Conservation (phyloP, 202 grass and related monocot genomes). For the Thinopyrum obtusiflorum region DNA sequence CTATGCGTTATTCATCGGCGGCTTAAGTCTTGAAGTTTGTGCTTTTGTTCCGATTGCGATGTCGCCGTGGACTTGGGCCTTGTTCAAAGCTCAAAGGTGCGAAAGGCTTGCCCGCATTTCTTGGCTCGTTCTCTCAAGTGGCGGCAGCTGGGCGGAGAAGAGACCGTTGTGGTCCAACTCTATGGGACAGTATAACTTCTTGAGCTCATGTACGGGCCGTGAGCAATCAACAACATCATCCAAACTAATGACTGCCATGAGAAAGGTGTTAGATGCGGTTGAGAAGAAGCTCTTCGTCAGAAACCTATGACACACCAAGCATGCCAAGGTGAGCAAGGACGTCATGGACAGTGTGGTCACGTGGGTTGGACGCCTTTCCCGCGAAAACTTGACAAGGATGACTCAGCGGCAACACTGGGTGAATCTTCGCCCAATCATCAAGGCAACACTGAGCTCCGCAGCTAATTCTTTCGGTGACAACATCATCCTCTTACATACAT, state of each 20-base stretch:
- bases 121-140: slow-evolving; percentile 17
- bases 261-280: not conserved
- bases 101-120: not conserved
- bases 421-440: slow-evolving; percentile 23
- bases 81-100: not conserved
- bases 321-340: not conserved
- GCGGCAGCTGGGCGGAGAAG: slow-evolving; percentile 18
- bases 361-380: slow-evolving; percentile 21
- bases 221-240: not conserved
- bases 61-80: slow-evolving; percentile 35
- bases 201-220: not conserved
- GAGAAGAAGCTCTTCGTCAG: not conserved
- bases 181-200: slow-evolving; percentile 4
- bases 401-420: slow-evolving; percentile 7
- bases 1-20: not conserved
- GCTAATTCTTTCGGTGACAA: slow-evolving; percentile 17
- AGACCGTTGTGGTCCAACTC: slow-evolving; percentile 19
- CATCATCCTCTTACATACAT: slow-evolving; percentile 19
- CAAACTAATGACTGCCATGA: not conserved
- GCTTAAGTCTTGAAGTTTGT: slow-evolving; percentile 7
- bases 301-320: slow-evolving; percentile 8
- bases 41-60: not conserved
- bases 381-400: slow-evolving; percentile 23
- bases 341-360: not conserved
- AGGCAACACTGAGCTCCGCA: not conserved